Evolutionary conservation across 2,329 filamentous ascomycete species (phyloP).

Genomic region (Zopfia rhizophila): DNA sequence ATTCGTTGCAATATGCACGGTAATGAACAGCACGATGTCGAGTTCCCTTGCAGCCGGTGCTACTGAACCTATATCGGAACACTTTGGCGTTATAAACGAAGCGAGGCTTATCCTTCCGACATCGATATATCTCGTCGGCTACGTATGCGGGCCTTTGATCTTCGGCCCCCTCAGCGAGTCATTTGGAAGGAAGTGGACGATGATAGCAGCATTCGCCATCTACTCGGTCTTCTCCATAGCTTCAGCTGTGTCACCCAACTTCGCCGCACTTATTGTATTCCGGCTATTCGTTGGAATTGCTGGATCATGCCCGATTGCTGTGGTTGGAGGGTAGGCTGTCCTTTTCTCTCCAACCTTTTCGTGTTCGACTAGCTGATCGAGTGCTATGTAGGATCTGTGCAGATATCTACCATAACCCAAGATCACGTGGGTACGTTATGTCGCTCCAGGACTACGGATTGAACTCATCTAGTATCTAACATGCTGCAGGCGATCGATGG

Average conservation of each 20-base stretch:
- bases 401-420: slow-evolving; percentile 70
- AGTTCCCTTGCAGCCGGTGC: slow-evolving; percentile 73
- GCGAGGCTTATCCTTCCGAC: slow-evolving; percentile 59
- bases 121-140: slow-evolving; percentile 62
- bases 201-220: slow-evolving; percentile 62
- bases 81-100: slow-evolving; percentile 66
- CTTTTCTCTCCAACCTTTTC: neutral
- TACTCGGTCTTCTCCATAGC: slow-evolving; percentile 59
- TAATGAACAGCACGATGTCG: slow-evolving; percentile 75
- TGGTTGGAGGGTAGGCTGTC: slow-evolving; percentile 63
- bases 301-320: slow-evolving; percentile 64
- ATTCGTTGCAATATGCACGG: slow-evolving; percentile 65
- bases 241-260: slow-evolving; percentile 56
- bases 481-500: slow-evolving; percentile 68
- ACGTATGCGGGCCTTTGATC: slow-evolving; percentile 56
- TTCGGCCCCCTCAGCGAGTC: slow-evolving; percentile 58
- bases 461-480: too few relatives aligned
- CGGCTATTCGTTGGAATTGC: slow-evolving; percentile 56
- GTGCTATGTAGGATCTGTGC: slow-evolving; percentile 64
- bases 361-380: neutral
- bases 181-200: slow-evolving; percentile 58
- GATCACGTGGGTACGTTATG: too few relatives aligned
- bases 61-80: slow-evolving; percentile 64
- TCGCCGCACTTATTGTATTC: slow-evolving; percentile 56
- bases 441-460: too few relatives aligned